Percentiles rank a stretch among this genome's conserved stretches.
phyloP scores from a whole-genome alignment of 768 basidiomycete genomes.

The Hypsizygus marmoreus region DNA sequence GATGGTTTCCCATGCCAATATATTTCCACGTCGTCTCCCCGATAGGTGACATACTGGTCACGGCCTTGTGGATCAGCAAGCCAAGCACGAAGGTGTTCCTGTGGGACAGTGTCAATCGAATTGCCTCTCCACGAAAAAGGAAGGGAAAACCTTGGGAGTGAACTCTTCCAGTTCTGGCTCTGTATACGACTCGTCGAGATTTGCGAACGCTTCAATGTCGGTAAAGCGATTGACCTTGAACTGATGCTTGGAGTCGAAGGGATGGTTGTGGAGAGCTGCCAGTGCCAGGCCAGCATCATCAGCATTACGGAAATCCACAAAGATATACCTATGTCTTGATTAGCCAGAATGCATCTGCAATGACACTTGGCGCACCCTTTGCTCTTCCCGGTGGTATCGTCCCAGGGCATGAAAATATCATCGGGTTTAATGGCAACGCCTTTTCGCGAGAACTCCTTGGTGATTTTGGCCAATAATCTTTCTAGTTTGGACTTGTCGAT shows the following conservation, averaged over 20 bases:
- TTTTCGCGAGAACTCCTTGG: slow-evolving; percentile 82
- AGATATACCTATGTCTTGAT: slow-evolving; percentile 61
- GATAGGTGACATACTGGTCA: slow-evolving; percentile 94
- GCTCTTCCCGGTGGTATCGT: slow-evolving; percentile 78
- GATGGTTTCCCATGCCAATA: slow-evolving; percentile 93
- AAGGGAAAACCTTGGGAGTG: slow-evolving; percentile 59
- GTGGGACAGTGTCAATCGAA: slow-evolving; percentile 8
- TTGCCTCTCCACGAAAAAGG: background rate
- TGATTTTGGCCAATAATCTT: slow-evolving; percentile 76
- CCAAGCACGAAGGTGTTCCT: slow-evolving; percentile 98
- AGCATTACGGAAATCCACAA: slow-evolving; percentile 73
- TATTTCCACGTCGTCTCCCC: slow-evolving; percentile 88
- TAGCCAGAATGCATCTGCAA: background rate
- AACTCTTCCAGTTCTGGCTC: slow-evolving; percentile 79
- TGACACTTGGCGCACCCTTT: slow-evolving; percentile 69
- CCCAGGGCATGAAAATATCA: slow-evolving; percentile 88
- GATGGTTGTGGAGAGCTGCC: slow-evolving; percentile 68
- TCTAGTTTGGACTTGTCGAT: slow-evolving; percentile 87
- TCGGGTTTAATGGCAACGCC: slow-evolving; percentile 76
- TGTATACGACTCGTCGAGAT: slow-evolving; percentile 74
- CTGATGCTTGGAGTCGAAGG: slow-evolving; percentile 85
- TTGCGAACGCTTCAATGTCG: slow-evolving; percentile 83
- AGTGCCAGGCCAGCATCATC: slow-evolving; percentile 75
- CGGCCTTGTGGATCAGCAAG: slow-evolving; percentile 89
- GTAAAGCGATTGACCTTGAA: slow-evolving; percentile 87